Base-by-base conservation (phyloP, 805 yeast genomes). In the Metschnikowia kunwiensis region DNA sequence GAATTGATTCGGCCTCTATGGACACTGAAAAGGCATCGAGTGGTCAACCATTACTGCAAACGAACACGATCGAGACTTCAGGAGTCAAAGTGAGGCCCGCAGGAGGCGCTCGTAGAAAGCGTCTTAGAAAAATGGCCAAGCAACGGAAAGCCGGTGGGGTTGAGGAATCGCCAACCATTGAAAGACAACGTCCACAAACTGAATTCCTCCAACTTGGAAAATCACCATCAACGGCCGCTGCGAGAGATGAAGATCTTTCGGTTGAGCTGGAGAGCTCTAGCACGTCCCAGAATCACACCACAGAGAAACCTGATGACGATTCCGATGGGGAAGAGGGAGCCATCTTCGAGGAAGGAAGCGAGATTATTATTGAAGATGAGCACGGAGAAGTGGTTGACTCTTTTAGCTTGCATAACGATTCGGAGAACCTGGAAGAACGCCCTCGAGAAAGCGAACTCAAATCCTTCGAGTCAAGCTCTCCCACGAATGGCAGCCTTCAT, bases 301-400 rank as follows among this genome's bases (percentile, higher is more conserved):
- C 19, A 5, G 17, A 24, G 8, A 19, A 26, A 18, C 24, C 18
- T 8, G 27, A 31, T 5, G 32, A 27, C 3, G 21, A 26, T 8
- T n/a, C 16, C 11, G 19, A 12, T 24, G 37, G 36, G 11, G 43
- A 36, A 17, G 33, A 30, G 15, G 54, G 65, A 9, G 57, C 60
- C 12, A 70, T 70, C 3, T 72, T 57, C 57, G 77, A 76, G 30
- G 95, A 87, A 49, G 96, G 95, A 17, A 51, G 66, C 24, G 66
- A 73, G 27, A 58, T 89, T 24, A 74, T 89, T 35, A 70, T 91
- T 37, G 98, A 91, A 56, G 93, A 88, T 59, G 76, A 74, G 38
- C 71, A 80, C 31, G 97, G 97, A 37, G 96, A 89, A 54, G 72
- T 88, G 28, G 53, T 91, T 33, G 80, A 76, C 34, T 70, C 80